phyloP scores from a whole-genome alignment of 2,329 filamentous ascomycete genomes.

The Penicillium rolfsii region DNA sequence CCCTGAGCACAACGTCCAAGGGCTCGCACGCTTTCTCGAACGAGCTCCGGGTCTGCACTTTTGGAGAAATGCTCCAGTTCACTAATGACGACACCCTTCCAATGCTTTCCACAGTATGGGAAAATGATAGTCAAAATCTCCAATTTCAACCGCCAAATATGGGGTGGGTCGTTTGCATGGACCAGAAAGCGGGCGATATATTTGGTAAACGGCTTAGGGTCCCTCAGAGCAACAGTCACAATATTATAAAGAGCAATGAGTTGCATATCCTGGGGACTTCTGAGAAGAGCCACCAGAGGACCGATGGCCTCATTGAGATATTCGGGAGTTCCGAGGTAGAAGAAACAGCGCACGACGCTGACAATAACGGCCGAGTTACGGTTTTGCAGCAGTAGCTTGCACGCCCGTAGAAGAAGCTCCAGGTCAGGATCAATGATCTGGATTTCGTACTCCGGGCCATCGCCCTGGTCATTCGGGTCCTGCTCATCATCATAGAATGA shows the following conservation, averaged over 20 bases:
- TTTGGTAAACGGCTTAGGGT: constrained; percentile 79
- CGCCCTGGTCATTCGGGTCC: constrained; percentile 50
- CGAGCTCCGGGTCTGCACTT: constrained; percentile 72
- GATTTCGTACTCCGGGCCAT: constrained; percentile 57
- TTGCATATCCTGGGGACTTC: constrained; percentile 83
- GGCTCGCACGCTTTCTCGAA: constrained; percentile 86
- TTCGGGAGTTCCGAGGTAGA: constrained; percentile 77
- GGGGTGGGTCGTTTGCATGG: constrained; percentile 73
- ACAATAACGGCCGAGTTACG: constrained; percentile 92
- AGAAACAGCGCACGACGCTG: constrained; percentile 81
- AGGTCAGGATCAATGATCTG: constrained; percentile 77
- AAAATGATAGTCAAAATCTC: constrained; percentile 91
- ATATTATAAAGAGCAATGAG: constrained; percentile 92
- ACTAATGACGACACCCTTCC: constrained; percentile 84
- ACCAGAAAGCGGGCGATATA: constrained; percentile 91
- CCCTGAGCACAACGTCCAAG: constrained; percentile 91
- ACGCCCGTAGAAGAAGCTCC: constrained; percentile 75
- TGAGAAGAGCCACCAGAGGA: constrained; percentile 81
- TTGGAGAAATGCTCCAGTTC: constrained; percentile 93
- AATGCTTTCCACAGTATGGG: constrained; percentile 72
- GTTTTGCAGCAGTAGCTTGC: constrained; percentile 84
- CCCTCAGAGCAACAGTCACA: constrained; percentile 80
- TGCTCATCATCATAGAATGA: constrained; percentile 76
- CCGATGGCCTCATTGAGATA: constrained; percentile 77
- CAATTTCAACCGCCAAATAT: constrained; percentile 88